A percentile compares a stretch with the other conserved stretches of the same genome.
phyloP scores from a whole-genome alignment of 192 early-diverging fungal genomes.

The Coemansia reversa region DNA sequence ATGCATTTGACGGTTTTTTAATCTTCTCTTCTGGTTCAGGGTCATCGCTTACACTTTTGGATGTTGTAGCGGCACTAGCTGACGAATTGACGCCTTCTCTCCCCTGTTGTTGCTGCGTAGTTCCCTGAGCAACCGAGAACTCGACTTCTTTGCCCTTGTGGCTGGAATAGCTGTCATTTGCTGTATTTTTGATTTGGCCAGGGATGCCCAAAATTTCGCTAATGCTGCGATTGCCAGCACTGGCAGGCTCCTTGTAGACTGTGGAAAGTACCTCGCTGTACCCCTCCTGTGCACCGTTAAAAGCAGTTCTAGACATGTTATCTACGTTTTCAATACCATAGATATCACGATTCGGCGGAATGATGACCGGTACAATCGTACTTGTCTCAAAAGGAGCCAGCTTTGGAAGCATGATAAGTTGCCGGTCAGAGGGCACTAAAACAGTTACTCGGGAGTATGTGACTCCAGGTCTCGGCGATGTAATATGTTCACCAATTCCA shows the following conservation, averaged over 20 bases:
- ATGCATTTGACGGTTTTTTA: slow-evolving; percentile 33
- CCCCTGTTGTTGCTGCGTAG: background rate
- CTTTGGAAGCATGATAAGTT: slow-evolving; percentile 25
- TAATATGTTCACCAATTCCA: background rate
- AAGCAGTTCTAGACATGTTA: background rate
- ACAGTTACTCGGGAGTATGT: slow-evolving; percentile 22
- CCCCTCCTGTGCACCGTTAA: background rate
- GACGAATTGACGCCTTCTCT: background rate
- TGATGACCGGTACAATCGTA: slow-evolving; percentile 13
- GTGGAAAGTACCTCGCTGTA: background rate
- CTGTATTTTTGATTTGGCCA: background rate
- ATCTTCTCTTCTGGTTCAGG: background rate
- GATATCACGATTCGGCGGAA: slow-evolving; percentile 1
- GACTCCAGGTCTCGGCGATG: slow-evolving; percentile 17
- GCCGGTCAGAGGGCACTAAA: slow-evolving; percentile 27
- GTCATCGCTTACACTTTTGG: background rate
- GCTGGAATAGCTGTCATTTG: background rate
- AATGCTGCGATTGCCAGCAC: background rate
- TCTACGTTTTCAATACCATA: background rate
- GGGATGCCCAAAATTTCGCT: background rate
- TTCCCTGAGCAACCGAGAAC: background rate
- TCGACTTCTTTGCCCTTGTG: background rate
- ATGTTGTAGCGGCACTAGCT: background rate
- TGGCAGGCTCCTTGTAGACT: background rate
- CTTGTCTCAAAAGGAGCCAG: slow-evolving; percentile 16